Base-by-base conservation (phyloP, 768 basidiomycete genomes). In the Mycena belliarum region DNA sequence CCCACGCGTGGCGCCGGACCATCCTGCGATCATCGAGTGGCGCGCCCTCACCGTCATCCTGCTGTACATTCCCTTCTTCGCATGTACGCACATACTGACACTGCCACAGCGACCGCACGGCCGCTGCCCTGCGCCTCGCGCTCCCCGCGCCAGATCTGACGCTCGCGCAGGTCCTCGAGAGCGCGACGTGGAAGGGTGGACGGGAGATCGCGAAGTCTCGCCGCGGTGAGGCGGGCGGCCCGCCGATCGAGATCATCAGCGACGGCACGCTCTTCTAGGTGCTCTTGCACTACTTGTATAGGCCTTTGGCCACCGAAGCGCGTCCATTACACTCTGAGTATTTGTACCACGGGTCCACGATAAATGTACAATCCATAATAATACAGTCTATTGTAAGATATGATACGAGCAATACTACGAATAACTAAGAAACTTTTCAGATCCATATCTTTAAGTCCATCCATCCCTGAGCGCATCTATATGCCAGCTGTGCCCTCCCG, bases 141-240 rank as follows among this genome's bases (percentile, higher is more conserved):
- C 76, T 92, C 49, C 74, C 75, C 0, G 63, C 70, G 3, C 75
- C 78, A 1, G 75, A 86, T 44, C 79, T 98, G 24, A 81, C 83
- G 0, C 82, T 95, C 9, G 88, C 94, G 0, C 96, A 98, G 70
- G 86, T 98, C 0, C 77, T 99, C 32, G 96, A 98, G 73, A 87
- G 88, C 49, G 95, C 95, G 2, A 98, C 95, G 0, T 99, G 96
- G 96, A 96, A 95, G 68, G 94, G 93, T 1, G 96, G 96, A 4
- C 78, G 96, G 5, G 93, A 96, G 73, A 91, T 98, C 37, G 96
- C 96, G 4, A 89, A 86, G 69, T 72, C 78, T 69, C 86, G 83
- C 69, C 75, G 95, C 6, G 89, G 87, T 0, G 75, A 79, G 41
- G 86, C 83, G 0, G 86, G 89, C 8, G 93, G 93, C 1, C 93